These are phyloP conservation scores for Begonia loranthoides DNA, from an alignment of 306 rosid genomes.

Conservation along the genomic window DNA sequence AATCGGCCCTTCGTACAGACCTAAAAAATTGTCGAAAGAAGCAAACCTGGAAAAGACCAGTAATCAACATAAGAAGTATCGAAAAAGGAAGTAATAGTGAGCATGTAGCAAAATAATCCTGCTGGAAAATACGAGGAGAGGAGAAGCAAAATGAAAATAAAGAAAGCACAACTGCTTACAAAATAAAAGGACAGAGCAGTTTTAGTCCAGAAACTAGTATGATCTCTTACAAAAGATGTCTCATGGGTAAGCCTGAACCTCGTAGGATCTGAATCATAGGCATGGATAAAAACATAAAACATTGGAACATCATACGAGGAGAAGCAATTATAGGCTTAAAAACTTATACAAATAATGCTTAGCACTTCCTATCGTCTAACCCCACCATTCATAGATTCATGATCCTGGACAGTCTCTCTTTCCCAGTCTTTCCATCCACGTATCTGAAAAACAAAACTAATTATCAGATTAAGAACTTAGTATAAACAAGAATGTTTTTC, in stretches of 20 bases:
- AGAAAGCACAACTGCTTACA: conserved; percentile 32
- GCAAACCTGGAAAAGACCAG: conserved; percentile 43
- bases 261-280: conserved; percentile 44
- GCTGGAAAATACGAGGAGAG: background rate
- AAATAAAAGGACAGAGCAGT: conserved; percentile 57
- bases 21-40: conserved; percentile 80
- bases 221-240: conserved; percentile 78
- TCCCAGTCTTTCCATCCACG: conserved; percentile 87
- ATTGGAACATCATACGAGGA: background rate
- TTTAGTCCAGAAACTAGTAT: conserved; percentile 63
- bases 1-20: conserved; percentile 85
- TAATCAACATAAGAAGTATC: background rate
- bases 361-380: background rate
- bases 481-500: background rate
- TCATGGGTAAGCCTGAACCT: conserved; percentile 93
- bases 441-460: conserved; percentile 26
- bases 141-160: background rate
- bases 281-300: background rate
- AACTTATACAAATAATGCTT: background rate
- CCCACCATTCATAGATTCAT: conserved; percentile 59
- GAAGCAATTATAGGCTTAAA: background rate
- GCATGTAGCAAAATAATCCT: background rate
- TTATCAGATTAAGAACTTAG: background rate
- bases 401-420: conserved; percentile 23
- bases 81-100: background rate